Evolutionary conservation across 768 basidiomycete genomes (phyloP).

Genomic region (Punctularia strigosozonata): DNA sequence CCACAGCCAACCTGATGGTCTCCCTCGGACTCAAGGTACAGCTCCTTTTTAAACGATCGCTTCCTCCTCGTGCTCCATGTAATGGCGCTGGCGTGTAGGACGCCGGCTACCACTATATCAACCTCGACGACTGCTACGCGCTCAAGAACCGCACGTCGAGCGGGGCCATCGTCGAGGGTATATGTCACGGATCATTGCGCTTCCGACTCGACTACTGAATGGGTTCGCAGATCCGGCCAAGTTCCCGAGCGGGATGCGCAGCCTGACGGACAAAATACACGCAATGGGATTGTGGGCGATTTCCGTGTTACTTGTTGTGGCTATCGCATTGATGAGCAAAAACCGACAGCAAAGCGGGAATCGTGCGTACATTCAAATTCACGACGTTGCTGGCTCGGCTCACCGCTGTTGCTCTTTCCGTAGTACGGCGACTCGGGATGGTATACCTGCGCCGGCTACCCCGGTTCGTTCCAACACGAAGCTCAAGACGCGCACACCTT

Average conservation of each 20-base stretch:
- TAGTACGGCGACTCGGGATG: slow-evolving; percentile 61
- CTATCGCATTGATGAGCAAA: neutral
- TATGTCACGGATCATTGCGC: slow-evolving; percentile 6
- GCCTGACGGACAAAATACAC: slow-evolving; percentile 44
- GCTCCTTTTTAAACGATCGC: neutral
- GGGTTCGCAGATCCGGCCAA: slow-evolving; percentile 28
- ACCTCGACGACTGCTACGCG: slow-evolving; percentile 57
- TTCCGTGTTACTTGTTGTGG: slow-evolving; percentile 1
- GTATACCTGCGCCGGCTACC: slow-evolving; percentile 55
- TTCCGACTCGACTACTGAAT: neutral
- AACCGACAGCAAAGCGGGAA: slow-evolving; percentile 40
- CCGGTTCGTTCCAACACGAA: slow-evolving; percentile 56
- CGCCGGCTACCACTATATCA: slow-evolving; percentile 46
- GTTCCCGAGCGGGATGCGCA: slow-evolving; percentile 49
- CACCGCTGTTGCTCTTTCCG: neutral
- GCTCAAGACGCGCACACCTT: slow-evolving; percentile 46
- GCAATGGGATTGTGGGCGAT: slow-evolving; percentile 39
- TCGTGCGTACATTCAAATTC: slow-evolving; percentile 25
- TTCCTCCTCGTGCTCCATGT: neutral
- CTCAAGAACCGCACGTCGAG: slow-evolving; percentile 37
- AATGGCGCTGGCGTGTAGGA: slow-evolving; percentile 24
- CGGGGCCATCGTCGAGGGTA: slow-evolving; percentile 50
- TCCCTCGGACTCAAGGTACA: slow-evolving; percentile 40
- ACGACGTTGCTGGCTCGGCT: neutral
- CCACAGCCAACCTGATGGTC: slow-evolving; percentile 38